These are phyloP conservation scores for Leccinum angustisporum DNA, from an alignment of 1,284 basidiomycete genomes.

Conservation along the genomic window DNA sequence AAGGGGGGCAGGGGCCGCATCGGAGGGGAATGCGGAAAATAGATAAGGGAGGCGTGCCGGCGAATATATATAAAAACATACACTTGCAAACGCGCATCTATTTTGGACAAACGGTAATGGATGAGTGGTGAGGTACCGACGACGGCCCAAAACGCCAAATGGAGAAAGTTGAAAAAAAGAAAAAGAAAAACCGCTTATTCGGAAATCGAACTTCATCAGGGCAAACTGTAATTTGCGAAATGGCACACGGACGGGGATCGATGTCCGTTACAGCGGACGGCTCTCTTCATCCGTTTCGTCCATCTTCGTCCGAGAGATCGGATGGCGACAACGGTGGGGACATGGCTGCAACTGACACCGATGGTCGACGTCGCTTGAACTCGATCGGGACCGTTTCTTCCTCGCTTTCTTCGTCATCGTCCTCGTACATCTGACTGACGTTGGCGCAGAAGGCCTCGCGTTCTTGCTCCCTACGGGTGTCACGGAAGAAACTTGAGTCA, in stretches of 20 bases:
- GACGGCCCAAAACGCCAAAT: constrained; percentile 8
- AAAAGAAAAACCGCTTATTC: background rate
- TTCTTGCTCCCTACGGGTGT: constrained; percentile 27
- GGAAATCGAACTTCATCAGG: constrained; percentile 13
- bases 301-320: constrained; percentile 18
- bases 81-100: constrained; percentile 21
- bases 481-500: constrained; percentile 37
- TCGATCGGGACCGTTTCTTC: constrained; percentile 37
- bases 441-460: constrained; percentile 28
- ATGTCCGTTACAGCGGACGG: background rate
- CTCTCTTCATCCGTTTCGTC: constrained; percentile 11
- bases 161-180: background rate
- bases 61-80: constrained; percentile 3
- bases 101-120: constrained; percentile 15
- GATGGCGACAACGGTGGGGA: constrained; percentile 29
- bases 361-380: constrained; percentile 38
- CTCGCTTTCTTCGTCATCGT: constrained; percentile 38
- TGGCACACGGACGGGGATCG: background rate
- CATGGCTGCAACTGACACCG: constrained; percentile 31
- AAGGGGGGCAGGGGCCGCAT: background rate
- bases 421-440: constrained; percentile 33
- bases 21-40: background rate
- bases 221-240: constrained; percentile 22
- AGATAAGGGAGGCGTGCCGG: background rate
- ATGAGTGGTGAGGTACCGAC: constrained; percentile 6